These are phyloP conservation scores for Cyclotella baltica DNA, from an alignment of 108 stramenopile species.

Conservation along the genomic window DNA sequence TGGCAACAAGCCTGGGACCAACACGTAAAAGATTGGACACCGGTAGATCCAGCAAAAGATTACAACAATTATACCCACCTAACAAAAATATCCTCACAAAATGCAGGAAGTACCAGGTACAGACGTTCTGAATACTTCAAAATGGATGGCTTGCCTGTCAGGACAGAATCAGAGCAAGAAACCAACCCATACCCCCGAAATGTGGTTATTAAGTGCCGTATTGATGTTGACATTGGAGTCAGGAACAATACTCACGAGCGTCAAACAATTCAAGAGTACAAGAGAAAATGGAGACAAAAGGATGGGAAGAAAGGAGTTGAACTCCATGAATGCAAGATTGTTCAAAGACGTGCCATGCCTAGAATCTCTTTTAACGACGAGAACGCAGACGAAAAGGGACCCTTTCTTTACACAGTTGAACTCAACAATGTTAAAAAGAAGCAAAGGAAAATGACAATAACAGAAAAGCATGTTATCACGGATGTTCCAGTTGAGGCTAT, in stretches of 20 bases:
- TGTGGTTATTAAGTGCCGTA: slow-evolving; percentile 19
- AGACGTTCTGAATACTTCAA: slow-evolving; percentile 19
- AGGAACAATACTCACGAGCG: slow-evolving; percentile 3
- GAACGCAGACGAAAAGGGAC: slow-evolving; percentile 6
- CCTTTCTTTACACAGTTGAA: slow-evolving; percentile 14
- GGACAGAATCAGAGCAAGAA: slow-evolving; percentile 39
- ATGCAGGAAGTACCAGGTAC: slow-evolving; percentile 7
- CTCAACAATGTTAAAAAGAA: slow-evolving; percentile 15
- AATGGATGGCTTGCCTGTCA: slow-evolving; percentile 15
- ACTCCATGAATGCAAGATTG: slow-evolving; percentile 15
- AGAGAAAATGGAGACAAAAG: neutral
- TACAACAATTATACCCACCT: slow-evolving; percentile 34
- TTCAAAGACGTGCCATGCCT: slow-evolving; percentile 15
- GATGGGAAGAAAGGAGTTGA: slow-evolving; percentile 13
- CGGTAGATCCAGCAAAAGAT: slow-evolving; percentile 33
- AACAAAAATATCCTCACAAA: slow-evolving; percentile 9
- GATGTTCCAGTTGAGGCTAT: slow-evolving; percentile 22
- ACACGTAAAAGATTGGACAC: slow-evolving; percentile 49
- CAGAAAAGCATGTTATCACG: neutral
- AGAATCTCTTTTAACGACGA: slow-evolving; percentile 19
- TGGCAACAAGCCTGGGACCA: slow-evolving; percentile 66
- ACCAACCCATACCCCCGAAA: slow-evolving; percentile 41
- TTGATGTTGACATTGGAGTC: slow-evolving; percentile 29
- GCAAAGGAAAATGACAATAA: neutral
- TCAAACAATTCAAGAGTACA: slow-evolving; percentile 6